Percentiles rank a stretch among this genome's conserved stretches.
Evolutionary conservation across 768 basidiomycete genomes (phyloP).

Genomic region (Stropharia rugosoannulata): DNA sequence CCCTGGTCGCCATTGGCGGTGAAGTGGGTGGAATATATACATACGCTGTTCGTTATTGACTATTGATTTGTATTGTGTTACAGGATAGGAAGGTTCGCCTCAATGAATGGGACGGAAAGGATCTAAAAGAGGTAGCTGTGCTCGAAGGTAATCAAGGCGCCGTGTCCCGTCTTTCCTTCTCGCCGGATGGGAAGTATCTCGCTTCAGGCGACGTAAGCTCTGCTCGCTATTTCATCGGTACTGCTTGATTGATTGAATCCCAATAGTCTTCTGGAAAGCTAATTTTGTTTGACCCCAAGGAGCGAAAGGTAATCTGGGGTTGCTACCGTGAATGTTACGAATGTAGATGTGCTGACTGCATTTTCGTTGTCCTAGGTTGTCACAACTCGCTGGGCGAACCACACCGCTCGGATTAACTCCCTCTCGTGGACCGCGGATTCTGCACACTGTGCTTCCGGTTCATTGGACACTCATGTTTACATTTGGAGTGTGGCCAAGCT

Average conservation of each 20-base stretch:
- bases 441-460: conserved; percentile 80
- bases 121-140: conserved; percentile 51
- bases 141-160: conserved; percentile 70
- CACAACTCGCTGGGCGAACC: conserved; percentile 83
- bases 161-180: conserved; percentile 76
- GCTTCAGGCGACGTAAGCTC: conserved; percentile 83
- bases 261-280: conserved; percentile 79
- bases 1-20: conserved; percentile 68
- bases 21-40: conserved; percentile 49
- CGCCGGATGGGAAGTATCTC: conserved; percentile 70
- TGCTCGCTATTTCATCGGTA: background rate
- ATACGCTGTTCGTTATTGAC: background rate
- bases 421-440: conserved; percentile 76
- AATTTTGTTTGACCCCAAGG: conserved; percentile 67
- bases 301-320: conserved; percentile 49
- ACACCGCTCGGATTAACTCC: conserved; percentile 78
- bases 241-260: background rate
- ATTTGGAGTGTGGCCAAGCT: conserved; percentile 78
- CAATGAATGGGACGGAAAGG: conserved; percentile 68
- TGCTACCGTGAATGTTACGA: too few species aligned
- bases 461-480: conserved; percentile 92
- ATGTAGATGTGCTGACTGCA: background rate
- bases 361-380: conserved; percentile 41
- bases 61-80: background rate
- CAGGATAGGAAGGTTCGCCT: conserved; percentile 78